Conservation (phyloP, 192 early-diverging fungal species). For the Glomus cerebriforme region DNA sequence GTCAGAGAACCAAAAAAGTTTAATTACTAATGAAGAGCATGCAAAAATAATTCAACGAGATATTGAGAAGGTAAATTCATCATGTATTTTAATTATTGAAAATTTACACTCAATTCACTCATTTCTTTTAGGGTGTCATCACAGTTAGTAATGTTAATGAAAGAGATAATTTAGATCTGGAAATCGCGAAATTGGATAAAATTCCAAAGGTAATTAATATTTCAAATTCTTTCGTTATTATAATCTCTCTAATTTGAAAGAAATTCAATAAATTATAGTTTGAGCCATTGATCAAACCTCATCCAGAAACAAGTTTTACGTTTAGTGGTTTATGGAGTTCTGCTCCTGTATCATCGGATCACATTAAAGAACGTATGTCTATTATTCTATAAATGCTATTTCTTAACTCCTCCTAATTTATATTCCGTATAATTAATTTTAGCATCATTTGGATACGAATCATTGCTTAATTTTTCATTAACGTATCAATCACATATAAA, state of each 20-base stretch:
- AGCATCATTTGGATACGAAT: slow-evolving; percentile 29
- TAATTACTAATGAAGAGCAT: not conserved
- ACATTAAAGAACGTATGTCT: slow-evolving; percentile 17
- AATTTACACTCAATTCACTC: not conserved
- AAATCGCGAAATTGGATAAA: slow-evolving; percentile 2
- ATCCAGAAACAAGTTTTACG: not conserved
- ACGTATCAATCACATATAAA: slow-evolving; percentile 22
- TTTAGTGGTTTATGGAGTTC: slow-evolving; percentile 18
- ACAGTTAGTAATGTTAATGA: not conserved
- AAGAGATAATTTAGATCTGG: not conserved
- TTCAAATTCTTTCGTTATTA: not conserved
- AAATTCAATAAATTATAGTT: slow-evolving; percentile 6
- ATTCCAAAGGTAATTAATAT: slow-evolving; percentile 26
- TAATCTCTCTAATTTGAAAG: not conserved
- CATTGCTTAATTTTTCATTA: slow-evolving; percentile 8
- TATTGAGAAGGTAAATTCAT: slow-evolving; percentile 13
- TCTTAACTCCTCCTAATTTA: not conserved
- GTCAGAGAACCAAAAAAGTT: not conserved
- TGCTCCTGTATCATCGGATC: not conserved
- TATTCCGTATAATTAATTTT: not conserved
- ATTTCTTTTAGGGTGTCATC: slow-evolving; percentile 16
- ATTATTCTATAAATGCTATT: not conserved
- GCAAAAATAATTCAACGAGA: not conserved
- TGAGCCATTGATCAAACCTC: slow-evolving; percentile 32
- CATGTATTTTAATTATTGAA: not conserved